Evolutionary conservation across 306 rosid genomes (phyloP).

Genomic region (Quercus agrifolia): DNA sequence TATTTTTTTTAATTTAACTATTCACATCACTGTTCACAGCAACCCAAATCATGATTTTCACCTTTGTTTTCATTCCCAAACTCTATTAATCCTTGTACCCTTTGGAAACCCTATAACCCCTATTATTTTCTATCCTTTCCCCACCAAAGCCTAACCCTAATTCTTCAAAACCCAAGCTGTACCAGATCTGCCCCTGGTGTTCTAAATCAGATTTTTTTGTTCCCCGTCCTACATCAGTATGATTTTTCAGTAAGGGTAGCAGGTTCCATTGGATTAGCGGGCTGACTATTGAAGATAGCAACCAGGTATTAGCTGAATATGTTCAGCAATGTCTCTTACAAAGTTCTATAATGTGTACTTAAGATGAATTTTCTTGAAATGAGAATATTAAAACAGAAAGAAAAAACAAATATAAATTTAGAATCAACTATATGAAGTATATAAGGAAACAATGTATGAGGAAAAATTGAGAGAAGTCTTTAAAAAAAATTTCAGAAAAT

Average conservation of each 20-base stretch:
- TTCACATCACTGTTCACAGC: too few relatives aligned
- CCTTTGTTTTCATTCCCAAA: too few relatives aligned
- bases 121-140: too few relatives aligned
- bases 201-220: too few relatives aligned
- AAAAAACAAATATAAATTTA: background rate
- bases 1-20: too few relatives aligned
- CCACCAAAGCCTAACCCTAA: too few relatives aligned
- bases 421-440: background rate
- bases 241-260: background rate
- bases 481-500: background rate
- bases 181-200: too few relatives aligned
- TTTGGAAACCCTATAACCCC: too few relatives aligned
- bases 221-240: too few relatives aligned
- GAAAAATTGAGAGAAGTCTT: background rate
- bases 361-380: background rate
- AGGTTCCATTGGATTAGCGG: background rate
- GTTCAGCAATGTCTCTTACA: background rate
- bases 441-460: background rate
- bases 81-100: too few relatives aligned
- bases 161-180: too few relatives aligned
- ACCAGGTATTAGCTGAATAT: background rate
- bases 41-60: too few relatives aligned
- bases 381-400: background rate
- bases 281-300: background rate
- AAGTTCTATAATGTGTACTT: background rate